These are phyloP conservation scores for Galium porrigens DNA, from an alignment of 305 asterid genomes.

Conservation along the genomic window DNA sequence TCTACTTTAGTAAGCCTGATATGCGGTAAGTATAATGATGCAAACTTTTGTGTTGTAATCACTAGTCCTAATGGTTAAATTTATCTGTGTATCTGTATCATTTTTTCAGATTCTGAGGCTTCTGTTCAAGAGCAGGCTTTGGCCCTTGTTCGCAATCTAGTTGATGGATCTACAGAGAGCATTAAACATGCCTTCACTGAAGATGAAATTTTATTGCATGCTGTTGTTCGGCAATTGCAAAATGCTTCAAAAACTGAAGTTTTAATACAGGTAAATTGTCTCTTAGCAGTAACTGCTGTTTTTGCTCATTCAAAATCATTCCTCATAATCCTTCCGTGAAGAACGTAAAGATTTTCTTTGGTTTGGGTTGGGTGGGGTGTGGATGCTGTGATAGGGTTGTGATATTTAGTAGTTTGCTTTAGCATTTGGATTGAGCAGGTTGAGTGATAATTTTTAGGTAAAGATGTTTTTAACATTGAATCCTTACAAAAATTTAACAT, in stretches of 20 bases:
- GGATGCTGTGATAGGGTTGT: background rate
- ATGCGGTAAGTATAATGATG: conserved; percentile 39
- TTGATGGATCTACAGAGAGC: conserved; percentile 56
- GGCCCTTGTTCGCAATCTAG: conserved; percentile 63
- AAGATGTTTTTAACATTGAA: background rate
- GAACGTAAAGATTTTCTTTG: background rate
- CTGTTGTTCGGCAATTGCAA: conserved; percentile 56
- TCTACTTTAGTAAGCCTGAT: conserved; percentile 61
- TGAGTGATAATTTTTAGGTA: background rate
- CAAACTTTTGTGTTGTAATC: conserved; percentile 12
- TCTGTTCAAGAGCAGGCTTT: conserved; percentile 79
- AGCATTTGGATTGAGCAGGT: background rate
- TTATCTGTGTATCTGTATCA: conserved; percentile 20
- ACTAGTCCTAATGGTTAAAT: conserved; percentile 1
- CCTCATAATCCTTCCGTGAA: background rate
- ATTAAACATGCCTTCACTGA: conserved; percentile 53
- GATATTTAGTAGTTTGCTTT: background rate
- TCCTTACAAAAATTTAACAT: background rate
- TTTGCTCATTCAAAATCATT: background rate
- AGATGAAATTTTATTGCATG: conserved; percentile 46
- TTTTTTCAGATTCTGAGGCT: conserved; percentile 57
- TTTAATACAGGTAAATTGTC: conserved; percentile 50
- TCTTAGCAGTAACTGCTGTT: background rate
- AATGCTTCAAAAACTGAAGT: conserved; percentile 51
- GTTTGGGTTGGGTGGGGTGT: background rate